phyloP scores from a whole-genome alignment of 306 rosid species.

The Begonia fuchsioides region DNA sequence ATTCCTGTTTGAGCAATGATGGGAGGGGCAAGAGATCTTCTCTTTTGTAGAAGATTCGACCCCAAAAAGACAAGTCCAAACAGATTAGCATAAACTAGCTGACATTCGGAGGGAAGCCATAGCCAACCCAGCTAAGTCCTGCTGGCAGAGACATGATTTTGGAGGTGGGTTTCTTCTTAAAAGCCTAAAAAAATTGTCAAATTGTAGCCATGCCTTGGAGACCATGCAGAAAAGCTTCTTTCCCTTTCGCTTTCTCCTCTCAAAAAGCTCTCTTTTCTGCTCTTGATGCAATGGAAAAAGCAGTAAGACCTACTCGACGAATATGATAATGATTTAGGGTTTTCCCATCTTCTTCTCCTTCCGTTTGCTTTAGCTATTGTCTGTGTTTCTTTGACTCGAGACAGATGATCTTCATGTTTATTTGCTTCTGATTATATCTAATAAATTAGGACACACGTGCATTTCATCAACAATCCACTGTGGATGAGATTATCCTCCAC shows the following conservation, averaged over 20 bases:
- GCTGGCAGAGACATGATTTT: slow-evolving; percentile 37
- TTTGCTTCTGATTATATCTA: slow-evolving; percentile 2
- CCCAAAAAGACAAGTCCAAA: slow-evolving; percentile 38
- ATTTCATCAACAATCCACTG: slow-evolving; percentile 13
- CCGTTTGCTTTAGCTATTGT: slow-evolving; percentile 21
- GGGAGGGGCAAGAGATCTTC: not conserved
- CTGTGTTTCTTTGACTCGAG: slow-evolving; percentile 27
- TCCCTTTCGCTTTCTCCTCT: slow-evolving; percentile 39
- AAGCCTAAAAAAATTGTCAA: slow-evolving; percentile 44
- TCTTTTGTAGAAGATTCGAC: slow-evolving; percentile 49
- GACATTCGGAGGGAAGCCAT: slow-evolving; percentile 28
- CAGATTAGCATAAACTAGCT: slow-evolving; percentile 42
- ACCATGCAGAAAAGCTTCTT: slow-evolving; percentile 83
- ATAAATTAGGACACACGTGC: slow-evolving; percentile 44
- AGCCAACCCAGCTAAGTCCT: slow-evolving; percentile 39
- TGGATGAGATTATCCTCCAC: no score
- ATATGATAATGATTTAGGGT: slow-evolving; percentile 3
- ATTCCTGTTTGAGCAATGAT: slow-evolving; percentile 17
- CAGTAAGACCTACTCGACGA: slow-evolving; percentile 1
- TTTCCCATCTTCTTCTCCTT: slow-evolving; percentile 6
- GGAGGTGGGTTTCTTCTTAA: slow-evolving; percentile 38
- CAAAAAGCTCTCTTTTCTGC: slow-evolving; percentile 31
- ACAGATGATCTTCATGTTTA: slow-evolving; percentile 24
- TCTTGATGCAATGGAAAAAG: slow-evolving; percentile 6
- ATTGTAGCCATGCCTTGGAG: slow-evolving; percentile 61